A percentile compares a stretch with the other conserved stretches of the same genome.
phyloP scores from a whole-genome alignment of 2,329 filamentous ascomycete genomes.

The Beauveria australis region DNA sequence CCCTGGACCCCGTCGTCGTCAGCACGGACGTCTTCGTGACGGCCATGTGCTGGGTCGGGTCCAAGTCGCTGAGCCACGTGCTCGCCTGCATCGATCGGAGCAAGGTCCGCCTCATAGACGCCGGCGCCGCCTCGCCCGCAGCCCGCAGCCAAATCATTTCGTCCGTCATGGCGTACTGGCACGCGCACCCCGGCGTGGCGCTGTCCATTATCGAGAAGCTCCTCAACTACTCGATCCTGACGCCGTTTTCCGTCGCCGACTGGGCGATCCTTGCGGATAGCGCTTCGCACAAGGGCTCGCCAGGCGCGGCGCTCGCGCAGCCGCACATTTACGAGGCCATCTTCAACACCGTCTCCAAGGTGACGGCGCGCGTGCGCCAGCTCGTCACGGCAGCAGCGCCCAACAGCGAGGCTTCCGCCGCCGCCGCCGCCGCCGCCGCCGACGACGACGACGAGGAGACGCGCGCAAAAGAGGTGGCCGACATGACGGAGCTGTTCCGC shows the following conservation, averaged over 20 bases:
- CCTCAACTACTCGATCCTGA: slow-evolving; percentile 92
- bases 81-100: slow-evolving; percentile 92
- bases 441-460: slow-evolving; percentile 43
- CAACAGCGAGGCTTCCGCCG: slow-evolving; percentile 41
- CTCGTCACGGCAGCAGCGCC: slow-evolving; percentile 56
- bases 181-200: slow-evolving; percentile 81
- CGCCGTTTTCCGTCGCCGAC: slow-evolving; percentile 74
- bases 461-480: slow-evolving; percentile 58
- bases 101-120: slow-evolving; percentile 77
- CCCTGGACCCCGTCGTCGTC: slow-evolving; percentile 71
- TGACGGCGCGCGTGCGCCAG: slow-evolving; percentile 77
- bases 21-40: slow-evolving; percentile 93
- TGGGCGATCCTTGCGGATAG: slow-evolving; percentile 67
- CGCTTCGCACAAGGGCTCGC: slow-evolving; percentile 40
- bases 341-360: slow-evolving; percentile 79
- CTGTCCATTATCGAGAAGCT: slow-evolving; percentile 93
- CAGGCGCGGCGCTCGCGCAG: slow-evolving; percentile 61
- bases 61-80: slow-evolving; percentile 92
- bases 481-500: slow-evolving; percentile 72
- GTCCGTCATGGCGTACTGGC: slow-evolving; percentile 89
- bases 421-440: slow-evolving; percentile 18
- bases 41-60: slow-evolving; percentile 84
- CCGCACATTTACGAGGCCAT: slow-evolving; percentile 85
- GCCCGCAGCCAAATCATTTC: slow-evolving; percentile 83
- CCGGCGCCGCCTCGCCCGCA: slow-evolving; percentile 64